Base-by-base conservation (phyloP, 495 filamentous ascomycete genomes). In the Penicillium pancosmium region DNA sequence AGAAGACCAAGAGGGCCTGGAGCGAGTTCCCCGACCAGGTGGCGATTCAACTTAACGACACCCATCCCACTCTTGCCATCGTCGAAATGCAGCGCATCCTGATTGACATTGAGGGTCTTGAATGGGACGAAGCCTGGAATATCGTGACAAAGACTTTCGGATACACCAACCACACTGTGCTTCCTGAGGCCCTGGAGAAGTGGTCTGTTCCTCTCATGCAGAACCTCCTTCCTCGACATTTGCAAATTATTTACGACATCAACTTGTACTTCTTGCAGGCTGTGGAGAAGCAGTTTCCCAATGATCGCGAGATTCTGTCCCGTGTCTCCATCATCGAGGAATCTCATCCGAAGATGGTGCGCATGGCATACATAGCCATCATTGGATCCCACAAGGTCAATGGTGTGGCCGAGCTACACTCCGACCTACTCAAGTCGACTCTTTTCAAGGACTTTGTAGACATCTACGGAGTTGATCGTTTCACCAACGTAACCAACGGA, bases 361-460 rank as follows among this genome's bases (percentile, higher is more conserved):
- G 93, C 66, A 98, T 98, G 94, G 94, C 95, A 0, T 93, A 84
- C 72, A 77, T 98, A 44, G 94, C 94, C 18, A 89, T 97, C 60
- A 93, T 98, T 67, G 94, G 95, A 31, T 98, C 94, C 21, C 94
- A 98, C 82, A 98, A 98, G 74, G 94, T 98, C 74, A 98, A 98
- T 67, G 94, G 94, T 67, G 94, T 98, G 27, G 94, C 94, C 21
- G 94, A 98, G 74, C 78, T 98, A 54, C 94, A 98, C 74, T 98
- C 94, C 5, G 94, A 98, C 68, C 82, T 98, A 21, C 92, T 98
- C 77, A 91, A 91, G 78, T 93, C 92, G 4, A 98, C 94, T n/a
- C 92, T 98, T 59, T 98, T 98, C 85, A 98, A 92, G 75, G 95
- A 98, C 75, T 98, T 98, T 68, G 93, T 98, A 41, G 80, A 80